phyloP scores from a whole-genome alignment of 176 grass and related monocot genomes.

The Lolium perenne region DNA sequence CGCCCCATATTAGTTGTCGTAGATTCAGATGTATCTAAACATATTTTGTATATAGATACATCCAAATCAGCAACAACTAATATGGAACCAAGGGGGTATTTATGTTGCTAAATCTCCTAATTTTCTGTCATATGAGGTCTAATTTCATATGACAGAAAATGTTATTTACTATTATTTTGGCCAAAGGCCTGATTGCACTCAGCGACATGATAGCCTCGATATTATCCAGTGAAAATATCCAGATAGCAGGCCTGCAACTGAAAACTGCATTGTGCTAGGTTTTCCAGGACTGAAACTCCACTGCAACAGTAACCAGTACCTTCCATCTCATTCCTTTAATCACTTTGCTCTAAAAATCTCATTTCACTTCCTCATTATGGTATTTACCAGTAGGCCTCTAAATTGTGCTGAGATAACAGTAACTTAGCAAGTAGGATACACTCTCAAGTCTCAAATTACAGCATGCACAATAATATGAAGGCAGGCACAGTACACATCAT shows the following conservation, averaged over 20 bases:
- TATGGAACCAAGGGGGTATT: no score
- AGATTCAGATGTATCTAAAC: no score
- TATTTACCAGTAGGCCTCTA: conserved; percentile 2
- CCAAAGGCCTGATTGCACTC: no score
- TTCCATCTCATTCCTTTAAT: neutral
- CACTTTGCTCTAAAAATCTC: neutral
- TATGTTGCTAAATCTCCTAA: no score
- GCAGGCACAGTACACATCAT: conserved; percentile 1
- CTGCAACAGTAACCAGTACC: conserved; percentile 8
- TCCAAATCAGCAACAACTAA: no score
- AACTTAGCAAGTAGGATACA: neutral
- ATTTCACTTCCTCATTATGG: neutral
- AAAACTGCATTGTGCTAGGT: neutral
- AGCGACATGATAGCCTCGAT: no score
- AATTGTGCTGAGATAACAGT: neutral
- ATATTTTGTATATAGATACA: no score
- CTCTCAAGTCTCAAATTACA: conserved; percentile 13
- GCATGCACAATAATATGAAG: conserved; percentile 5
- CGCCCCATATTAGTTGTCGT: no score
- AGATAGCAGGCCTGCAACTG: neutral
- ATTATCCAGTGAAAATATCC: neutral
- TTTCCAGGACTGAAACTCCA: neutral
- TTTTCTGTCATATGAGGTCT: no score
- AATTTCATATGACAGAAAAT: no score
- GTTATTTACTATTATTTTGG: no score